A percentile compares a stretch with the other conserved stretches of the same genome.
These are phyloP conservation scores for Polyplosphaeria fusca DNA, from an alignment of 495 filamentous ascomycete species.

Conservation along the genomic window DNA sequence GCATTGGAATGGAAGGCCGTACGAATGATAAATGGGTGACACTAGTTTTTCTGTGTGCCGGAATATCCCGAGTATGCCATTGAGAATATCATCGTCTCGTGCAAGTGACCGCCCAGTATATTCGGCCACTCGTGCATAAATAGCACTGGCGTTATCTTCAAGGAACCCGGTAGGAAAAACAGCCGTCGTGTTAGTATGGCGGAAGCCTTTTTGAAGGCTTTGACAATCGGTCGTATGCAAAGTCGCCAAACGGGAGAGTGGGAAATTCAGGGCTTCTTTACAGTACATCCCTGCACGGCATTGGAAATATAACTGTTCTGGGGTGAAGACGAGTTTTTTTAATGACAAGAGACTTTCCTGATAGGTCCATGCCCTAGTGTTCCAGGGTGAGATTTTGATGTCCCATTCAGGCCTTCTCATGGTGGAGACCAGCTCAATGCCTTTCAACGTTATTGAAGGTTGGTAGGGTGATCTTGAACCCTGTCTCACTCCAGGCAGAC, in stretches of 20 bases:
- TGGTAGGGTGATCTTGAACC: not conserved
- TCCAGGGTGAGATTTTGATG: not conserved
- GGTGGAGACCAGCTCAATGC: not conserved
- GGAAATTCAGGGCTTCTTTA: not conserved
- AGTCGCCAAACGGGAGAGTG: not conserved
- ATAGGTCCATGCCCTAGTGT: constrained; percentile 2
- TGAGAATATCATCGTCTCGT: not conserved
- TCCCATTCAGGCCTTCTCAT: not conserved
- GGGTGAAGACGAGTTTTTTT: not conserved
- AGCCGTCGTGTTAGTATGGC: not conserved
- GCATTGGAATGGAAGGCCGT: not conserved
- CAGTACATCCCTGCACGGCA: not conserved
- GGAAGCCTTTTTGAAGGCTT: not conserved
- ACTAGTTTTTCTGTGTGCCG: not conserved
- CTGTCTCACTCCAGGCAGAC: constrained; percentile 1
- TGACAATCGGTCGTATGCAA: not conserved
- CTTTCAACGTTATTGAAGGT: not conserved
- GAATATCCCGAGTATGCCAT: constrained; percentile 6
- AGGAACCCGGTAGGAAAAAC: not conserved
- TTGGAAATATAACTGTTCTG: constrained; percentile 2
- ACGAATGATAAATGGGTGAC: not conserved
- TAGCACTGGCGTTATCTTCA: not conserved
- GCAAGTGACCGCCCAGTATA: not conserved
- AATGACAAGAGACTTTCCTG: constrained; percentile 1
- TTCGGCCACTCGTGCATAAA: not conserved